phyloP scores from a whole-genome alignment of 257 asterid species.

The Solanum ossicruentum region DNA sequence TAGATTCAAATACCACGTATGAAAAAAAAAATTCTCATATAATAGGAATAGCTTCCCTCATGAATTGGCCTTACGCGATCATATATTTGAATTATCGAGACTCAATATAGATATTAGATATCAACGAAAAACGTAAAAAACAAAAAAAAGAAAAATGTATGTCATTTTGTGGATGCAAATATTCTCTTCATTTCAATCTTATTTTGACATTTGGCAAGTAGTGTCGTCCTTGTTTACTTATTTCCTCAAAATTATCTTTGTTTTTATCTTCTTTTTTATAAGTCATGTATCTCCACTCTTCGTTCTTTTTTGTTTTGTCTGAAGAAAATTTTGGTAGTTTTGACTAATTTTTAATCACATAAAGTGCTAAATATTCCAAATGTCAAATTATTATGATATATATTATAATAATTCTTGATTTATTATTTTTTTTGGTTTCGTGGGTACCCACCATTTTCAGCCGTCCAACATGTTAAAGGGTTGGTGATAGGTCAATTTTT shows the following conservation, averaged over 20 bases:
- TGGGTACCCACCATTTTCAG: neutral
- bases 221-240: constrained; percentile 5
- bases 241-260: neutral
- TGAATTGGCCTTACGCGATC: neutral
- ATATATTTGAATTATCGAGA: neutral
- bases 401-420: too few species aligned
- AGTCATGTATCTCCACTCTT: constrained; percentile 8
- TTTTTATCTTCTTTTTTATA: neutral
- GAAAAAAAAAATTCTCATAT: neutral
- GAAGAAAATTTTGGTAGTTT: neutral
- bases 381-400: neutral
- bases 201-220: constrained; percentile 2
- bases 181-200: neutral
- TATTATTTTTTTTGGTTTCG: neutral
- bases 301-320: neutral
- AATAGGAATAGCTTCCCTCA: neutral
- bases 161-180: too few species aligned
- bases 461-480: neutral
- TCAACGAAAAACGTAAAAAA: neutral
- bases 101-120: neutral
- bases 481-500: constrained; percentile 9
- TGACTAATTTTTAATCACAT: neutral
- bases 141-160: neutral
- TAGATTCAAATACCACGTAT: neutral
- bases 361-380: neutral